A percentile compares a stretch with the other conserved stretches of the same genome.
Conservation (phyloP, 2,329 filamentous ascomycete genomes). For the Torrubiella hemipterigena region DNA sequence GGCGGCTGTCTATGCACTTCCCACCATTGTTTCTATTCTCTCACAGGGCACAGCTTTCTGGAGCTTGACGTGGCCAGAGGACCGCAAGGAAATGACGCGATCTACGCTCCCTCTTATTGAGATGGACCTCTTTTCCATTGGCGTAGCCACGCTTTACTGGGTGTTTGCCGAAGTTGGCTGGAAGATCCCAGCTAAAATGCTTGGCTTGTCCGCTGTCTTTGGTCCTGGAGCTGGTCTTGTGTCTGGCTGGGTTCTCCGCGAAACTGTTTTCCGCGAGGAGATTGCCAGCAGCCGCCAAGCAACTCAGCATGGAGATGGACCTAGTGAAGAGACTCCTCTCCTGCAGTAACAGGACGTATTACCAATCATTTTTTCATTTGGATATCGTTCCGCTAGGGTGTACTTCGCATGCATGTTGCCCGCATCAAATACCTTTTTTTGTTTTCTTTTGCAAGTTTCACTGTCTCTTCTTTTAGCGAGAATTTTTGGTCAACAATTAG, state of each 20-base stretch:
- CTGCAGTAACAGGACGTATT: too few relatives aligned
- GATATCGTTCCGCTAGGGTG: too few relatives aligned
- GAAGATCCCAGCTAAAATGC: constrained; percentile 21
- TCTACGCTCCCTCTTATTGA: constrained; percentile 31
- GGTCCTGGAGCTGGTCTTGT: constrained; percentile 26
- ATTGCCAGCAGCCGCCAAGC: too few relatives aligned
- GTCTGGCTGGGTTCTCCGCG: constrained; percentile 26
- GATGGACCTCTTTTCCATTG: constrained; percentile 32
- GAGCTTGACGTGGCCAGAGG: constrained; percentile 25
- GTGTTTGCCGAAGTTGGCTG: constrained; percentile 37
- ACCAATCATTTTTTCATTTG: too few relatives aligned
- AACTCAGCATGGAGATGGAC: too few relatives aligned
- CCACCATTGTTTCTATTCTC: constrained; percentile 27
- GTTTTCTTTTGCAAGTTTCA: too few relatives aligned
- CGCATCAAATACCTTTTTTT: too few relatives aligned
- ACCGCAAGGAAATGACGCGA: constrained; percentile 37
- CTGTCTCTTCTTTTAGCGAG: too few relatives aligned
- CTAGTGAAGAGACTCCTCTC: too few relatives aligned
- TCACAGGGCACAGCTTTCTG: constrained; percentile 30
- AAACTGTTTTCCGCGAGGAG: too few relatives aligned
- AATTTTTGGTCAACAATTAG: too few relatives aligned
- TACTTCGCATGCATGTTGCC: too few relatives aligned
- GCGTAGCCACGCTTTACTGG: constrained; percentile 39
- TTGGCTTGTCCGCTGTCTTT: constrained; percentile 16
- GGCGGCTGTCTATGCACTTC: constrained; percentile 30